These are phyloP conservation scores for Hibiscus tridactylites DNA, from an alignment of 345 rosid species.

Conservation along the genomic window DNA sequence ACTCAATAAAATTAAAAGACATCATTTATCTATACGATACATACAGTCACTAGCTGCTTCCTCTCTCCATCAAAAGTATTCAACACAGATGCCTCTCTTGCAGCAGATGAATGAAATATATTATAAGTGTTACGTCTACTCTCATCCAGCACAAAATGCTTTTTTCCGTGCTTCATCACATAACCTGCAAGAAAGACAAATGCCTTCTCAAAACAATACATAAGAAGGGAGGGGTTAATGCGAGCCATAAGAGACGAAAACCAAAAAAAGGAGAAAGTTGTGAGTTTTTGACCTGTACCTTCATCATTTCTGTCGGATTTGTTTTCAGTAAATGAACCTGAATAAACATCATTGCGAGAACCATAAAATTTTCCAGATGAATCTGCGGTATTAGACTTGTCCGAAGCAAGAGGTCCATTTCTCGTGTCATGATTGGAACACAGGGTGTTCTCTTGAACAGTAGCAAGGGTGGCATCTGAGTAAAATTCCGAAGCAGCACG, in stretches of 20 bases:
- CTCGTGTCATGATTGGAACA: conserved; percentile 29
- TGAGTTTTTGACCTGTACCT: conserved; percentile 30
- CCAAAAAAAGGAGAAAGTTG: not conserved
- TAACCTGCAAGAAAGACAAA: conserved; percentile 29
- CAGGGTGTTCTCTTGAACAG: conserved; percentile 37
- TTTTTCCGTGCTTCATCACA: conserved; percentile 38
- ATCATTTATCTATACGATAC: conserved; percentile 1
- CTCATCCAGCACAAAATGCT: conserved; percentile 35
- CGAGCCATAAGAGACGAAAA: not conserved
- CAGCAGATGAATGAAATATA: conserved; percentile 27
- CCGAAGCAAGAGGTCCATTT: conserved; percentile 28
- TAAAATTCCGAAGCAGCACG: conserved; percentile 31
- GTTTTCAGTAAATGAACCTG: conserved; percentile 33
- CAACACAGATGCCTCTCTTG: conserved; percentile 29
- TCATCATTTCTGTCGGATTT: conserved; percentile 47
- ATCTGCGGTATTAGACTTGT: conserved; percentile 29
- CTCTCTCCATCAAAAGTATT: conserved; percentile 36
- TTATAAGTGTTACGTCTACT: conserved; percentile 49
- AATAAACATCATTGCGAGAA: conserved; percentile 28
- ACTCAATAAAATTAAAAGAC: conserved; percentile 7
- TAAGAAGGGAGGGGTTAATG: not conserved
- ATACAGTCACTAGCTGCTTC: conserved; percentile 54
- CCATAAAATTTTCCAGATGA: conserved; percentile 29
- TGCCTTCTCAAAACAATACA: conserved; percentile 4
- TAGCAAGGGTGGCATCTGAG: conserved; percentile 48